Evolutionary conservation across 345 rosid genomes (phyloP).

Genomic region (Citrus medica): DNA sequence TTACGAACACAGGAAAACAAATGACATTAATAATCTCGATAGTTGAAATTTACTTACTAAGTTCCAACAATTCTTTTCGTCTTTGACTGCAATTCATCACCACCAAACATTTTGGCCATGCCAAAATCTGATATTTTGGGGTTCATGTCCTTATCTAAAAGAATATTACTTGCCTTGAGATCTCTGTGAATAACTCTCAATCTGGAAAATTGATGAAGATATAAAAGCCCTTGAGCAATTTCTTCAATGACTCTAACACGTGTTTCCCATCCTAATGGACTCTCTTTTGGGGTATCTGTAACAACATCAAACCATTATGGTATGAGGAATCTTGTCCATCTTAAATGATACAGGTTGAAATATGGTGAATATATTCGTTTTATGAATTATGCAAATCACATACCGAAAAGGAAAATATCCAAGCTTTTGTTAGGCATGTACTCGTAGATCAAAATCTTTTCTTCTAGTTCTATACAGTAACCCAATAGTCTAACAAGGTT

Average conservation of each 20-base stretch:
- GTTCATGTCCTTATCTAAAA: slow-evolving; percentile 26
- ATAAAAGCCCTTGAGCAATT: slow-evolving; percentile 44
- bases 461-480: slow-evolving; percentile 29
- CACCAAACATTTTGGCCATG: slow-evolving; percentile 25
- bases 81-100: slow-evolving; percentile 22
- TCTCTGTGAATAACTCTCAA: slow-evolving; percentile 48
- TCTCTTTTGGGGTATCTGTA: slow-evolving; percentile 25
- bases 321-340: background rate
- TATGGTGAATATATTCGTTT: background rate
- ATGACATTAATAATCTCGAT: background rate
- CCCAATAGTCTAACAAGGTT: slow-evolving; percentile 43
- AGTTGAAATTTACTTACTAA: slow-evolving; percentile 29
- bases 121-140: slow-evolving; percentile 43
- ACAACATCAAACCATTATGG: background rate
- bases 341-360: background rate
- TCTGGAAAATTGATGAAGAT: slow-evolving; percentile 50
- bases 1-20: background rate
- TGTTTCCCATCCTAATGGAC: slow-evolving; percentile 20
- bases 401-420: slow-evolving; percentile 35
- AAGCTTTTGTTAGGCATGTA: slow-evolving; percentile 33
- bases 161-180: slow-evolving; percentile 33
- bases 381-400: background rate
- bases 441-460: slow-evolving; percentile 32
- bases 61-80: slow-evolving; percentile 48
- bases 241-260: slow-evolving; percentile 31